Evolutionary conservation across 2,329 filamentous ascomycete species (phyloP), one percentile per base, ranked within the genome.

Genomic region (Orbilia ellipsospora): DNA sequence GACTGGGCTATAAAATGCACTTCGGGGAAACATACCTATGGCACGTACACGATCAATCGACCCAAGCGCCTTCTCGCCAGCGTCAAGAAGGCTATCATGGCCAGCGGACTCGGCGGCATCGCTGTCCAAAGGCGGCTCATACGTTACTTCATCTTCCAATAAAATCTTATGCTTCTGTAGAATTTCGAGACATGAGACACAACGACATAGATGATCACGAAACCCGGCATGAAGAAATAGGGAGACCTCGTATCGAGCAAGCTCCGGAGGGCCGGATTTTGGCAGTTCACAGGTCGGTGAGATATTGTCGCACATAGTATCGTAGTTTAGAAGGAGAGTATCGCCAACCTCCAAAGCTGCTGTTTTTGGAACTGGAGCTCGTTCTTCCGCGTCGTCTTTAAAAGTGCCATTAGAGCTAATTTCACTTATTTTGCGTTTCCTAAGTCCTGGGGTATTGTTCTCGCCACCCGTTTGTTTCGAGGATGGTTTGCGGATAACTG

Each of bases 21-120:
- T 52, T 13, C 3, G 15, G 70, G 57, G 23, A 10, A 26, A 18
- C 57, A 23, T 23, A 77, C 67, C 82, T 67, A 99, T 97, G 3
- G 95, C 95, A 13, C 90, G 87, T 6, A 98, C 94, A 1, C 95
- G 91, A 81, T 99, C 95, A 68, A 99, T 90, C 80, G 93, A 96
- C 81, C 90, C 93, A 28, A 99, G 87, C 0, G 94, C 94, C 56
- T 92, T 94, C 83, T 99, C 95, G 55, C 95, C 95, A 16, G 93
- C 92, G 59, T 98, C 94, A 40, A 96, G 89, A 1, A 99, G 86
- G 77, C 91, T 95, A 54, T 92, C 92, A 40, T 92, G 94, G 59
- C 92, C 91, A 4, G 88, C 85, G 1, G 87, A 89, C 2, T 86
- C 88, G 31, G 84, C 86, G 50, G 85, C 85, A 54, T 86, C 81